These are phyloP conservation scores for Neocallimastix lanati DNA, from an alignment of 192 early-diverging fungal species.

Conservation along the genomic window DNA sequence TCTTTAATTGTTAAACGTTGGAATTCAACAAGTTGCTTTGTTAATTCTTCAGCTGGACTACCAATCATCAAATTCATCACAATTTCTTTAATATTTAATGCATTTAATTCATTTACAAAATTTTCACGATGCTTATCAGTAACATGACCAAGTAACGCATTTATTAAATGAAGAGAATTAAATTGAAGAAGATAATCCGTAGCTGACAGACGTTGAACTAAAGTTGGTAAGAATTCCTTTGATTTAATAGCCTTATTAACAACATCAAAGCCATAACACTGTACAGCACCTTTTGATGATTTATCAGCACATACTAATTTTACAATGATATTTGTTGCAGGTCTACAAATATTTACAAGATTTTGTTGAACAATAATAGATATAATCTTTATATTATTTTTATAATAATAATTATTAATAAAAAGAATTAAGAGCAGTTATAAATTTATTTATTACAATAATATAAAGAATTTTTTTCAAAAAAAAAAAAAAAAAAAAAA, in stretches of 20 bases:
- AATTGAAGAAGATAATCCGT: constrained; percentile 43
- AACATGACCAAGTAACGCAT: constrained; percentile 38
- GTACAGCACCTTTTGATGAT: constrained; percentile 9
- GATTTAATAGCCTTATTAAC: constrained; percentile 24
- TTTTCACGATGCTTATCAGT: constrained; percentile 24
- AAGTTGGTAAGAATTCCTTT: constrained; percentile 14
- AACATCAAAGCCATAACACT: constrained; percentile 29
- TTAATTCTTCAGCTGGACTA: constrained; percentile 41
- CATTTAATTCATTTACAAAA: constrained; percentile 26
- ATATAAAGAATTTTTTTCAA: too few relatives aligned
- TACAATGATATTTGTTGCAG: constrained; percentile 49
- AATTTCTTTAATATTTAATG: constrained; percentile 19
- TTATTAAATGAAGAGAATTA: constrained; percentile 42
- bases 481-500: too few relatives aligned
- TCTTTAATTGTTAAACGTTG: constrained; percentile 41
- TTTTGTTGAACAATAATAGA: constrained; percentile 39
- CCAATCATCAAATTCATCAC: constrained; percentile 21
- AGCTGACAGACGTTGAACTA: constrained; percentile 34
- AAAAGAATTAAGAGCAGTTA: too few relatives aligned
- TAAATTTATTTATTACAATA: too few relatives aligned
- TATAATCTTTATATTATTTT: constrained; percentile 12
- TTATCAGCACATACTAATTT: constrained; percentile 29
- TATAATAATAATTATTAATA: too few relatives aligned
- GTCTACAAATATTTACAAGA: constrained; percentile 48
- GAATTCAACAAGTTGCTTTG: constrained; percentile 37